Evolutionary conservation across 768 basidiomycete species (phyloP).

Genomic region (Boletus reticulatus): DNA sequence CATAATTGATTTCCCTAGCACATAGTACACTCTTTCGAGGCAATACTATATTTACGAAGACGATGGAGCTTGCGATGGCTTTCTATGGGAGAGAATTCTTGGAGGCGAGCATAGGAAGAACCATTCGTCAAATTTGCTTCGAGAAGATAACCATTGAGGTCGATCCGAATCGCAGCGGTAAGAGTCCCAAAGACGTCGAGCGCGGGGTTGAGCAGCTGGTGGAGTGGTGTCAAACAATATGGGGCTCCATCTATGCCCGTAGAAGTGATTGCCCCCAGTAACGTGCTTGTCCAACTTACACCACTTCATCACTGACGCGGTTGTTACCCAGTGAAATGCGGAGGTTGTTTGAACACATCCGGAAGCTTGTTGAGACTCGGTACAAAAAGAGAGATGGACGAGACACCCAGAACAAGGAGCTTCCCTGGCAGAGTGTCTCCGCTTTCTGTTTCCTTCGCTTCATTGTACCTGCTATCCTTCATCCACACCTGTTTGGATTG

Average conservation of each 20-base stretch:
- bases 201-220: conserved; percentile 67
- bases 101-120: conserved; percentile 72
- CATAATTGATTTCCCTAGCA: conserved; percentile 39
- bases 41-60: conserved; percentile 66
- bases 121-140: conserved; percentile 65
- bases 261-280: conserved; percentile 74
- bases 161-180: conserved; percentile 68
- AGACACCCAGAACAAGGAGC: conserved; percentile 47
- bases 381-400: conserved; percentile 43
- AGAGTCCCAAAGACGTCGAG: conserved; percentile 58
- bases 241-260: conserved; percentile 77
- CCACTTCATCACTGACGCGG: conserved; percentile 1
- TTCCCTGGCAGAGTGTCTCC: conserved; percentile 81
- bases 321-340: conserved; percentile 61
- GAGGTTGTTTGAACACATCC: conserved; percentile 63
- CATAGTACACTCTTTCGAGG: conserved; percentile 75
- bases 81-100: conserved; percentile 80
- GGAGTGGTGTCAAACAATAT: conserved; percentile 77
- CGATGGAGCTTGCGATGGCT: conserved; percentile 78
- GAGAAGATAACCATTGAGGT: conserved; percentile 82
- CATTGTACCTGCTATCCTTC: conserved; percentile 86
- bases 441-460: conserved; percentile 90
- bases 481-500: conserved; percentile 82
- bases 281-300: conserved; percentile 28
- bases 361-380: conserved; percentile 67